Percentiles rank a stretch among this genome's conserved stretches.
phyloP scores from a whole-genome alignment of 768 basidiomycete genomes.

The Sutorius australiensis region DNA sequence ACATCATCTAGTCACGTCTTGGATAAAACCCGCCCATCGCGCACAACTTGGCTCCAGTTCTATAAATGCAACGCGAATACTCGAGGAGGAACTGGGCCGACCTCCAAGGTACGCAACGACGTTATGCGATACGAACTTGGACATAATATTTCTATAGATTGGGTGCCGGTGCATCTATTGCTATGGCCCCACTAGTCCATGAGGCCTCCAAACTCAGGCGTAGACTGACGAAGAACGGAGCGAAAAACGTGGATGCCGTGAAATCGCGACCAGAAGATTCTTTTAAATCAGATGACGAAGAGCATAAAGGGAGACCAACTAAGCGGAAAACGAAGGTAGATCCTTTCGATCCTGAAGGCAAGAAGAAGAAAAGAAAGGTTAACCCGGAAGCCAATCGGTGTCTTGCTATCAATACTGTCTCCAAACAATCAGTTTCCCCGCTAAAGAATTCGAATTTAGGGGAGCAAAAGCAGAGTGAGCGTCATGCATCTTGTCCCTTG shows the following conservation, averaged over 20 bases:
- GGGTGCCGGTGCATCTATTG: constrained; percentile 68
- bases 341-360: constrained; percentile 44
- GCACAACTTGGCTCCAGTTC: constrained; percentile 32
- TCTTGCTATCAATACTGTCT: not conserved
- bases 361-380: constrained; percentile 45
- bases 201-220: constrained; percentile 63
- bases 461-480: constrained; percentile 15
- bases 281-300: constrained; percentile 44
- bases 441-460: not conserved
- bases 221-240: constrained; percentile 47
- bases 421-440: not conserved
- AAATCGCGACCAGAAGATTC: constrained; percentile 22
- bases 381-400: not conserved
- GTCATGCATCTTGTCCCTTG: not conserved
- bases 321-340: constrained; percentile 59
- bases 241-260: constrained; percentile 46
- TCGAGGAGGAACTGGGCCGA: constrained; percentile 63
- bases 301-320: constrained; percentile 52
- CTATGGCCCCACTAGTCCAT: constrained; percentile 45
- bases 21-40: constrained; percentile 59
- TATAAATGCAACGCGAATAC: constrained; percentile 45
- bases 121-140: not conserved
- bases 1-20: constrained; percentile 69
- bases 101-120: constrained; percentile 55
- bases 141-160: constrained; percentile 41